Evolutionary conservation across 2,329 filamentous ascomycete genomes (phyloP).

Genomic region (Pseudopithomyces maydicus): DNA sequence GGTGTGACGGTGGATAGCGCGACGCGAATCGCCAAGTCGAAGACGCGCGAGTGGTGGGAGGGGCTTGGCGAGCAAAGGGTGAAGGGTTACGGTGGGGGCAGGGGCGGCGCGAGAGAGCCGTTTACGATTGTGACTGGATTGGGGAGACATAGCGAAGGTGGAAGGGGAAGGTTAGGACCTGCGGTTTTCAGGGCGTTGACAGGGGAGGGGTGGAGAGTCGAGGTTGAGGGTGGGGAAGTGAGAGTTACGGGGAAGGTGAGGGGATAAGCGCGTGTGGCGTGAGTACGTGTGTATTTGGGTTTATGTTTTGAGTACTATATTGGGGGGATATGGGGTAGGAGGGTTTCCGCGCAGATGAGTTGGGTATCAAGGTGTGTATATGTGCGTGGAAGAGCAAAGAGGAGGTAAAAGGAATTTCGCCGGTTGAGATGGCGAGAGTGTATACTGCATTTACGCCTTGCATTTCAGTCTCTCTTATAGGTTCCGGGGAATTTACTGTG

Average conservation of each 20-base stretch:
- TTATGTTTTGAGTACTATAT: too few species aligned
- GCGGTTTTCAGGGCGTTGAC: conserved; percentile 78
- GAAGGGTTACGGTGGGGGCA: conserved; percentile 50
- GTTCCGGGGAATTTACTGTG: too few species aligned
- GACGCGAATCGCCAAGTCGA: conserved; percentile 73
- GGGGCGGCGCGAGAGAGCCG: conserved; percentile 53
- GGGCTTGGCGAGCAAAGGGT: conserved; percentile 68
- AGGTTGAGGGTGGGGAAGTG: conserved; percentile 72
- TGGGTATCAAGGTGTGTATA: too few species aligned
- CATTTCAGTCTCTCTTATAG: too few species aligned
- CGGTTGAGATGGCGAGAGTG: too few species aligned
- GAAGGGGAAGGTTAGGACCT: conserved; percentile 75
- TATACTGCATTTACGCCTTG: too few species aligned
- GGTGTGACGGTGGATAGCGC: conserved; percentile 82
- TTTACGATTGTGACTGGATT: conserved; percentile 81
- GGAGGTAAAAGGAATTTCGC: too few species aligned
- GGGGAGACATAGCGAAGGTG: conserved; percentile 78
- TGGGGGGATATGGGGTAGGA: too few species aligned
- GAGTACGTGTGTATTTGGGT: too few species aligned
- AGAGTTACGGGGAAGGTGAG: conserved; percentile 66
- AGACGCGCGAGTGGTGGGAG: conserved; percentile 77
- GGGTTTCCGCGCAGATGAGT: too few species aligned
- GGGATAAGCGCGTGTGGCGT: conserved; percentile 11
- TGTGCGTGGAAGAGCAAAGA: too few species aligned
- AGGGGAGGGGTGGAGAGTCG: conserved; percentile 81